Evolutionary conservation across 495 filamentous ascomycete genomes (phyloP).

Genomic region (Lasiosphaeria miniovina): DNA sequence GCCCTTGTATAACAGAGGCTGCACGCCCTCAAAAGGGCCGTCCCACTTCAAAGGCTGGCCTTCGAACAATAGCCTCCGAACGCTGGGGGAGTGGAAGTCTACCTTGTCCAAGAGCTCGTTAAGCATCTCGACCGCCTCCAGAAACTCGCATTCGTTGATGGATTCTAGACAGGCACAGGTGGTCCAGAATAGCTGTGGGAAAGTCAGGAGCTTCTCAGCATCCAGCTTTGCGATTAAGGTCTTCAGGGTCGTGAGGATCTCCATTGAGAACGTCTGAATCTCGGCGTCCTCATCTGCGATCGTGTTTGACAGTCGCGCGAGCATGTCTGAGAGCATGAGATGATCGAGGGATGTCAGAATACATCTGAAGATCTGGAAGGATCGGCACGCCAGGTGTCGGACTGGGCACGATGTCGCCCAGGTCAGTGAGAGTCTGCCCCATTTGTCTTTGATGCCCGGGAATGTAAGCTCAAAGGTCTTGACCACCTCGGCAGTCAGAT

Average conservation of each 20-base stretch:
- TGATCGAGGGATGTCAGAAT: slow-evolving; percentile 87
- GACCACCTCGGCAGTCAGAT: slow-evolving; percentile 74
- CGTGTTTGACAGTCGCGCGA: slow-evolving; percentile 89
- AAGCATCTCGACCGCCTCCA: slow-evolving; percentile 89
- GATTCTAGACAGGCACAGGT: slow-evolving; percentile 94
- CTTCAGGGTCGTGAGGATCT: slow-evolving; percentile 90
- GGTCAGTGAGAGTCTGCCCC: slow-evolving; percentile 81
- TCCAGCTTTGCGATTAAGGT: slow-evolving; percentile 82
- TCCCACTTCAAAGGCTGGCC: slow-evolving; percentile 86
- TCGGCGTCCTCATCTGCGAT: slow-evolving; percentile 90
- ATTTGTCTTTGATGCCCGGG: slow-evolving; percentile 83
- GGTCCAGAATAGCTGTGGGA: slow-evolving; percentile 96
- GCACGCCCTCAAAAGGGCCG: slow-evolving; percentile 81
- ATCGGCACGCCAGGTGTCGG: slow-evolving; percentile 91
- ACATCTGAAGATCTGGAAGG: slow-evolving; percentile 95
- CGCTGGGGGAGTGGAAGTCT: slow-evolving; percentile 67
- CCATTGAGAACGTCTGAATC: slow-evolving; percentile 94
- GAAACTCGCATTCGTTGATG: slow-evolving; percentile 90
- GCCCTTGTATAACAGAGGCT: slow-evolving; percentile 84
- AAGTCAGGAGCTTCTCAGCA: slow-evolving; percentile 74
- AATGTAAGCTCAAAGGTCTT: slow-evolving; percentile 80
- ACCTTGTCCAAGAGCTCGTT: slow-evolving; percentile 80
- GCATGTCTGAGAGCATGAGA: slow-evolving; percentile 91
- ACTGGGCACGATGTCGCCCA: slow-evolving; percentile 98
- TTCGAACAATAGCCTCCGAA: slow-evolving; percentile 67